Evolutionary conservation across 345 rosid genomes (phyloP), one percentile per base, ranked within the genome.

Genomic region (Dovyalis caffra): DNA sequence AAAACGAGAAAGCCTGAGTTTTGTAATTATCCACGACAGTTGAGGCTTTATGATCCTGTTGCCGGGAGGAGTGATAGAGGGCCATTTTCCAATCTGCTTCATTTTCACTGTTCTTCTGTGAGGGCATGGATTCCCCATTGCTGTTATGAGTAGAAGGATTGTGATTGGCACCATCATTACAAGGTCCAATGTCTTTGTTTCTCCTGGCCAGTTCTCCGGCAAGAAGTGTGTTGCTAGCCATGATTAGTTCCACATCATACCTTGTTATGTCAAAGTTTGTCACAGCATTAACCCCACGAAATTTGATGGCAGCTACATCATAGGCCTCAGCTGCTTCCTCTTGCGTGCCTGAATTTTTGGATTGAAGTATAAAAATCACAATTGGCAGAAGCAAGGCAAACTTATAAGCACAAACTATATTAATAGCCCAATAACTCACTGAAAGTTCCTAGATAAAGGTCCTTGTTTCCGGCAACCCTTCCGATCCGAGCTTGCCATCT

Each of bases 401-500:
- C 18, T 43, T 57, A 57, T 25, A 57, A 57, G 29, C 23, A 57
- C 12, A 57, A 57, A n/a, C n/a, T n/a, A n/a, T n/a, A n/a, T n/a
- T n/a, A n/a, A n/a, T 43, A 43, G 15, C 18, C 47, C 23, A 69
- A 25, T 8, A 64, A 80, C 88, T 85, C 81, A 94, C 98, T 89
- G 75, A 91, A 95, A 66, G 99, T 93, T 77, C 98, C 99, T 1
- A 95, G 97, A 79, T 95, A 96, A 65, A 96, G 98, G 76, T 96
- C 98, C 79, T 96, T 96, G 81, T 96, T 96, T 58, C 99, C 99
- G 0, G 98, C 97, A 32, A 96, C 99, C 84, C 99, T 87, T 45
- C 99, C 99, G 2, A 96, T 96, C 68, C 99, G 84, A 78, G 99
- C 99, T 77, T 96, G 98, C 99, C 99, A 96, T 82, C 99, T 90